These are phyloP conservation scores for Mortierella sp. DNA, from an alignment of 371 early-diverging fungal species.

Conservation along the genomic window DNA sequence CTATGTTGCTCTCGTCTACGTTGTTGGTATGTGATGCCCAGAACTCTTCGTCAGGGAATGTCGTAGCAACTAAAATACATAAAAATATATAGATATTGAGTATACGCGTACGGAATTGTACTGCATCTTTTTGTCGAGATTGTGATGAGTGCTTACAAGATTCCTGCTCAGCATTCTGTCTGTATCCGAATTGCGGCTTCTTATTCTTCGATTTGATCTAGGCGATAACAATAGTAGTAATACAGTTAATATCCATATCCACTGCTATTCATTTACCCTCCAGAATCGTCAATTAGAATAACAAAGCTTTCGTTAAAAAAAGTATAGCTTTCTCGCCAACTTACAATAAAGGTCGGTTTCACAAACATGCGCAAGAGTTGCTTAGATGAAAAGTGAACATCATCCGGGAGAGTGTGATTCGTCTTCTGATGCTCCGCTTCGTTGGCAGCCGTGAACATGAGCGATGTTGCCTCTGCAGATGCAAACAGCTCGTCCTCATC, in stretches of 20 bases:
- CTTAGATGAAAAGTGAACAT: conserved; percentile 88
- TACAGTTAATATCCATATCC: background rate
- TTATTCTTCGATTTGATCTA: conserved; percentile 47
- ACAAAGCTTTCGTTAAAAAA: no score
- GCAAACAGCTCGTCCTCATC: conserved; percentile 79
- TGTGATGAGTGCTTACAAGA: conserved; percentile 20
- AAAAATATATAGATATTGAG: background rate
- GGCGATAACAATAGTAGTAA: no score
- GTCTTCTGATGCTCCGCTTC: conserved; percentile 57
- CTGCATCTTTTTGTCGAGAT: no score
- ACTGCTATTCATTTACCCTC: no score
- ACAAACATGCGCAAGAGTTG: conserved; percentile 82
- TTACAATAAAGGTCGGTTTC: conserved; percentile 80
- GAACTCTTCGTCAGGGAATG: conserved; percentile 52
- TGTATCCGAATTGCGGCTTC: conserved; percentile 25
- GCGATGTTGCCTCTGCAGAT: conserved; percentile 62
- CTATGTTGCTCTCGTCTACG: conserved; percentile 28
- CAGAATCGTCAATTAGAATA: no score
- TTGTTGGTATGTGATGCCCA: conserved; percentile 52
- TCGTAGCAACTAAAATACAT: conserved; percentile 15
- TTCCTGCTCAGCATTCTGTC: conserved; percentile 21
- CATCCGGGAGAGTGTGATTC: conserved; percentile 82
- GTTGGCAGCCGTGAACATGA: conserved; percentile 60
- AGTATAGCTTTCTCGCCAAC: no score
- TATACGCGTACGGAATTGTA: no score